phyloP scores from a whole-genome alignment of 169 alveolate genomes.

The Plasmodium yoelii region DNA sequence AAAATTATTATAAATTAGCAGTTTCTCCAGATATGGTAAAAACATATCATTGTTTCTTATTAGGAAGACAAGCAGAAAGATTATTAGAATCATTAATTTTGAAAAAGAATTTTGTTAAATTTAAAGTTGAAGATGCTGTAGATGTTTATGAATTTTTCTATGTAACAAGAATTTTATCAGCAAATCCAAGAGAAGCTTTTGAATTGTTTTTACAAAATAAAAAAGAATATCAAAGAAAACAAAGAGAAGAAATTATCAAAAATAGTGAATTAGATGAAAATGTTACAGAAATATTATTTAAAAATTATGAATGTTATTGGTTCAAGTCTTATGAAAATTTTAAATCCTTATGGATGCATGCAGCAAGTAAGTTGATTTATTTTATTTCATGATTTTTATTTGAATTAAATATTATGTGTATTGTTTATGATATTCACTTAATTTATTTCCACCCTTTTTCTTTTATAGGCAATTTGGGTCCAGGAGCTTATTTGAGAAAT shows the following conservation, averaged over 20 bases:
- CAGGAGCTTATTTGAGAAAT: conserved; percentile 49
- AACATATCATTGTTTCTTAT: conserved; percentile 48
- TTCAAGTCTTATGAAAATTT: conserved; percentile 50
- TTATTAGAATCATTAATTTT: conserved; percentile 49
- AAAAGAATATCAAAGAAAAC: conserved; percentile 5
- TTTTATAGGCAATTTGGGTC: conserved; percentile 58
- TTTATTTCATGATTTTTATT: no score
- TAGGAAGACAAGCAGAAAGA: conserved; percentile 59
- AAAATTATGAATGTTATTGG: conserved; percentile 46
- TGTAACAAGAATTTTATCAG: conserved; percentile 16
- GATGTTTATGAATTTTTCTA: conserved; percentile 68
- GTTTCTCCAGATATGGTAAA: conserved; percentile 58
- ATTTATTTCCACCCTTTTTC: no score
- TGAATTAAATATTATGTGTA: not conserved
- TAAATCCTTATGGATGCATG: conserved; percentile 60
- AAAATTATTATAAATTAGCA: conserved; percentile 24
- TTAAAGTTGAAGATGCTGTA: conserved; percentile 44
- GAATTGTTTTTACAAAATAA: conserved; percentile 24
- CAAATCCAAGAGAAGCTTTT: conserved; percentile 3
- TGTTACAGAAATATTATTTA: conserved; percentile 19
- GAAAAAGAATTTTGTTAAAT: conserved; percentile 48
- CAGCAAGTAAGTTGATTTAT: conserved; percentile 30
- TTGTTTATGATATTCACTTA: not conserved
- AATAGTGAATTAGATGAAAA: conserved; percentile 13
- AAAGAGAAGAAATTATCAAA: not conserved